A percentile compares a stretch with the other conserved stretches of the same genome.
These are phyloP conservation scores for Arthromyces matolae DNA, from an alignment of 768 basidiomycete species.

Conservation along the genomic window DNA sequence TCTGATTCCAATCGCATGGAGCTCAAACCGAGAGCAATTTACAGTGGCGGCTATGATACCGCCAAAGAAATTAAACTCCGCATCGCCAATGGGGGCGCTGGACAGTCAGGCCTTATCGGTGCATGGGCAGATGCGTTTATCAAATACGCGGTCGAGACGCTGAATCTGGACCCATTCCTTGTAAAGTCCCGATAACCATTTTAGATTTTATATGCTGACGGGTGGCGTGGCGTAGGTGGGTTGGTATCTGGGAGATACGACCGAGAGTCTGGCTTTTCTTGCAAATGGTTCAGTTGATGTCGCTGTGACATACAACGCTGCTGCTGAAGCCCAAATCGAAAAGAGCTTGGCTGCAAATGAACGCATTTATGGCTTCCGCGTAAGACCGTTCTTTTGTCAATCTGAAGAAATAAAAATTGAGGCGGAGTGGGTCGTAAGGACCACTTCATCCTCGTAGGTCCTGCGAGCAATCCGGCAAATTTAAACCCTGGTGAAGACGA, in stretches of 20 bases:
- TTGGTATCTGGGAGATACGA: slow-evolving; percentile 59
- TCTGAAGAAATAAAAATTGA: background rate
- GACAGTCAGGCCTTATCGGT: slow-evolving; percentile 46
- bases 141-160: slow-evolving; percentile 28
- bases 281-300: slow-evolving; percentile 34
- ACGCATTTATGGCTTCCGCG: slow-evolving; percentile 43
- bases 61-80: slow-evolving; percentile 36
- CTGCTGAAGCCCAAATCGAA: slow-evolving; percentile 40
- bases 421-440: slow-evolving; percentile 30
- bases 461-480: slow-evolving; percentile 41
- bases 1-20: too few species aligned
- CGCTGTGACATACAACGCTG: slow-evolving; percentile 53
- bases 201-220: too few species aligned
- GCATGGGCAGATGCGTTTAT: slow-evolving; percentile 48
- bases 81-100: slow-evolving; percentile 48
- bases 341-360: slow-evolving; percentile 26
- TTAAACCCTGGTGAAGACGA: slow-evolving; percentile 27
- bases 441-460: slow-evolving; percentile 50
- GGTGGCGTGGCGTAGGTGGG: slow-evolving; percentile 34
- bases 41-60: slow-evolving; percentile 36
- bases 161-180: slow-evolving; percentile 28
- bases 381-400: slow-evolving; percentile 26
- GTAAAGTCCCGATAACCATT: too few species aligned
- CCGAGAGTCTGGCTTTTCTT: slow-evolving; percentile 42
- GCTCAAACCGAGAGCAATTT: slow-evolving; percentile 23